A percentile compares a stretch with the other conserved stretches of the same genome.
Evolutionary conservation across 805 yeast genomes (phyloP).

Genomic region (Huiozyma naganishii): DNA sequence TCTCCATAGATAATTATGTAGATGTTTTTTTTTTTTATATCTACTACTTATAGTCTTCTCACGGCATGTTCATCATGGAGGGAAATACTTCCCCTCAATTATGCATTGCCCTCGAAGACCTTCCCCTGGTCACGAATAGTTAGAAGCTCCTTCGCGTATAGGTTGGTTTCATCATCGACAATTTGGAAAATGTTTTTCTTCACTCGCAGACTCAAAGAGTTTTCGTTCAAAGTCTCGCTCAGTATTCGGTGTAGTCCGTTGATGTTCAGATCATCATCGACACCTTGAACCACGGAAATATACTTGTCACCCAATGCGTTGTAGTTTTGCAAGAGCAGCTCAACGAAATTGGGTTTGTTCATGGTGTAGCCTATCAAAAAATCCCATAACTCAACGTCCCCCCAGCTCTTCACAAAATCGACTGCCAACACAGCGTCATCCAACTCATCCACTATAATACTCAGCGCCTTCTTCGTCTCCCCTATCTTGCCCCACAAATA

Average conservation of each 20-base stretch:
- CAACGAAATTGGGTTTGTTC: conserved; percentile 64
- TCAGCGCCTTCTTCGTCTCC: conserved; percentile 62
- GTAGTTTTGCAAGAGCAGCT: conserved; percentile 57
- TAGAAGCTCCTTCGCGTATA: conserved; percentile 25
- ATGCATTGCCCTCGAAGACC: conserved; percentile 4
- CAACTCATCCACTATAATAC: conserved; percentile 63
- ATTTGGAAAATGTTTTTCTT: conserved; percentile 46
- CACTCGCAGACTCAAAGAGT: conserved; percentile 43
- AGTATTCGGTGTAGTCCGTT: conserved; percentile 55
- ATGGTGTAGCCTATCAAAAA: conserved; percentile 60
- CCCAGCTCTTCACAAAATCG: conserved; percentile 56
- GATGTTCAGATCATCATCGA: conserved; percentile 52
- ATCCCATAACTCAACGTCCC: conserved; percentile 74
- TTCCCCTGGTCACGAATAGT: conserved; percentile 26
- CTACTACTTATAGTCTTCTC: no score
- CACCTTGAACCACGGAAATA: conserved; percentile 51
- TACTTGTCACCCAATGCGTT: conserved; percentile 54
- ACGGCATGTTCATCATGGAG: no score
- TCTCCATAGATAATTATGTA: no score
- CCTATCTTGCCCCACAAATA: conserved; percentile 77
- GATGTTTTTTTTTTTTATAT: no score
- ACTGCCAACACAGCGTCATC: conserved; percentile 77
- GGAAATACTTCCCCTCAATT: no score
- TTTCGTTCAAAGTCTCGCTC: conserved; percentile 49
- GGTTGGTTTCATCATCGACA: conserved; percentile 40